Conservation (phyloP, 768 basidiomycete genomes). For the Pleurotus eryngii region DNA sequence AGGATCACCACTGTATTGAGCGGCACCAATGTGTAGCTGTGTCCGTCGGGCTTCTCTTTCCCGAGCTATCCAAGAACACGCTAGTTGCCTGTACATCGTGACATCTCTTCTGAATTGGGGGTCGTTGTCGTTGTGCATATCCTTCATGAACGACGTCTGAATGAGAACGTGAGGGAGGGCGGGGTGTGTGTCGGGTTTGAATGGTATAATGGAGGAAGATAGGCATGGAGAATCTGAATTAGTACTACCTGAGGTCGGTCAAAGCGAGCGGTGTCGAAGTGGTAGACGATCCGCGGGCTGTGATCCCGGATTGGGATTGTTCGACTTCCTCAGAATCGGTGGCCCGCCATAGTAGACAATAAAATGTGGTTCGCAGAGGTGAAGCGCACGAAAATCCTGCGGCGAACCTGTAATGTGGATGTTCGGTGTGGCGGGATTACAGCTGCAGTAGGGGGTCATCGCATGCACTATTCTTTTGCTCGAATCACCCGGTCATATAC, state of each 20-base stretch:
- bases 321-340: neutral
- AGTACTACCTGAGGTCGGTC: neutral
- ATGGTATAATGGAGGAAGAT: neutral
- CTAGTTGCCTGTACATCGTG: neutral
- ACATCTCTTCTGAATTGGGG: neutral
- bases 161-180: neutral
- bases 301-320: neutral
- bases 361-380: too few species aligned
- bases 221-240: neutral
- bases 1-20: neutral
- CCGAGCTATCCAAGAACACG: neutral
- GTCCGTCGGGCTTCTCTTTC: neutral
- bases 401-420: too few species aligned
- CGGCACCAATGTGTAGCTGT: neutral
- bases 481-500: too few species aligned
- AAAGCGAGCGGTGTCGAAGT: neutral
- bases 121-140: conserved; percentile 3
- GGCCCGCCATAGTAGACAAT: neutral
- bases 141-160: neutral
- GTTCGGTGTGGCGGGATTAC: too few species aligned
- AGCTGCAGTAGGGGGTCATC: too few species aligned
- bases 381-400: too few species aligned
- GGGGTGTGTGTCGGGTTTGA: neutral
- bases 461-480: too few species aligned
- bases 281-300: neutral